phyloP scores from a whole-genome alignment of 2,329 filamentous ascomycete genomes.

The Talaromyces islandicus region DNA sequence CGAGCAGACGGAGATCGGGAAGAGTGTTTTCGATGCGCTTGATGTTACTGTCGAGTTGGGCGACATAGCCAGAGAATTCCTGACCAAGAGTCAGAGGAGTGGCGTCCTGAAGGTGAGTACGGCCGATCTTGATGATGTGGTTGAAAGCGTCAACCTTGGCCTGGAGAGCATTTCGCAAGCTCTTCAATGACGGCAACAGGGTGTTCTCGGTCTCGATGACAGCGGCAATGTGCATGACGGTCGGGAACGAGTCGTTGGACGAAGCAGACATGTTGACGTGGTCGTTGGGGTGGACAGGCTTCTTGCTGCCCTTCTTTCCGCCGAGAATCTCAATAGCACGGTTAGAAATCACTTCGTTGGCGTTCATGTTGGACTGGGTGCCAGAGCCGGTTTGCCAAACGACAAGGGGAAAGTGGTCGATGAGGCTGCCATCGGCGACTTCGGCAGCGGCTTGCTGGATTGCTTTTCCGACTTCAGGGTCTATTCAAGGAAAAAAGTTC shows the following conservation, averaged over 20 bases:
- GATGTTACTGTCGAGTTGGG: constrained; percentile 86
- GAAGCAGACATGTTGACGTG: constrained; percentile 99
- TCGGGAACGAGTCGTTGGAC: constrained; percentile 98
- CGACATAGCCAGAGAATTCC: constrained; percentile 96
- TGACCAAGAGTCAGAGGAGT: constrained; percentile 92
- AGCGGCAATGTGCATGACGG: constrained; percentile 98
- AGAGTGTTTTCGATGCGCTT: constrained; percentile 77
- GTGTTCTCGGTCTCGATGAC: constrained; percentile 86
- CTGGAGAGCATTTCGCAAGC: constrained; percentile 76
- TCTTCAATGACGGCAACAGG: constrained; percentile 75
- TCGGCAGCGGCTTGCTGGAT: constrained; percentile 93
- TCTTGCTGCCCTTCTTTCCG: constrained; percentile 91
- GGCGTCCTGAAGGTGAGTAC: constrained; percentile 95
- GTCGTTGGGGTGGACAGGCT: constrained; percentile 98
- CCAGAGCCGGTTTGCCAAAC: constrained; percentile 99
- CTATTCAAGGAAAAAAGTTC: constrained; percentile 44
- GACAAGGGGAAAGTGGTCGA: constrained; percentile 96
- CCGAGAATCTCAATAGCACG: constrained; percentile 96
- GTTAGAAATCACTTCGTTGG: constrained; percentile 99
- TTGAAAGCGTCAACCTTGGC: constrained; percentile 85
- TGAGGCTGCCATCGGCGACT: constrained; percentile 85
- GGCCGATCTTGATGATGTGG: constrained; percentile 97
- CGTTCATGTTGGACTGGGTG: constrained; percentile 99
- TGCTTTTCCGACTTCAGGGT: constrained; percentile 82
- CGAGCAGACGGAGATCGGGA: constrained; percentile 77